Percentiles rank a stretch among this genome's conserved stretches.
Evolutionary conservation across 2,329 filamentous ascomycete species (phyloP).

Genomic region (Botrytis paeoniae): DNA sequence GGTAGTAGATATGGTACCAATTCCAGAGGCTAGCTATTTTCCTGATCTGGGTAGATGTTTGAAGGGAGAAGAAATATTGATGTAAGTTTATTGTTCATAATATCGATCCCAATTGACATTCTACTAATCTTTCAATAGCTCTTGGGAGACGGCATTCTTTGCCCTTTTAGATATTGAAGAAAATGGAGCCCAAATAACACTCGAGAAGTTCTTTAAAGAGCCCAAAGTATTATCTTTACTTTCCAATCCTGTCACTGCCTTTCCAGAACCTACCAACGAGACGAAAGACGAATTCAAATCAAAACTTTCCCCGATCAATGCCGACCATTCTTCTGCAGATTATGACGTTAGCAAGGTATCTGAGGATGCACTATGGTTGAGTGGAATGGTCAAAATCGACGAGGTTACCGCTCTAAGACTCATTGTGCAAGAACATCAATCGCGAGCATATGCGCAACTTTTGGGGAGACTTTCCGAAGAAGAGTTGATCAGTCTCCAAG

Average conservation of each 20-base stretch:
- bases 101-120: background rate
- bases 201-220: constrained; percentile 66
- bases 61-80: constrained; percentile 71
- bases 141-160: constrained; percentile 59
- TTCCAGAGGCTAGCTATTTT: constrained; percentile 70
- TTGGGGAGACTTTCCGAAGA: constrained; percentile 71
- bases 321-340: constrained; percentile 64
- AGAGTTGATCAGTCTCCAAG: constrained; percentile 72
- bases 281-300: constrained; percentile 74
- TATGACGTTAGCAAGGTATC: constrained; percentile 79
- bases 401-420: constrained; percentile 79
- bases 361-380: constrained; percentile 81
- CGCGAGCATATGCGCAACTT: constrained; percentile 69
- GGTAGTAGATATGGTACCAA: constrained; percentile 68
- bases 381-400: constrained; percentile 72
- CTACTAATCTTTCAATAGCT: constrained; percentile 42
- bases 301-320: constrained; percentile 82
- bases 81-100: constrained; percentile 56
- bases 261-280: constrained; percentile 58
- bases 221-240: constrained; percentile 66
- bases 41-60: constrained; percentile 84
- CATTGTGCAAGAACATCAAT: constrained; percentile 80
- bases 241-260: constrained; percentile 65
- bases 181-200: constrained; percentile 54
- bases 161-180: constrained; percentile 56